These are phyloP conservation scores for Stenocarpella maydis DNA, from an alignment of 2,329 filamentous ascomycete species.

Conservation along the genomic window DNA sequence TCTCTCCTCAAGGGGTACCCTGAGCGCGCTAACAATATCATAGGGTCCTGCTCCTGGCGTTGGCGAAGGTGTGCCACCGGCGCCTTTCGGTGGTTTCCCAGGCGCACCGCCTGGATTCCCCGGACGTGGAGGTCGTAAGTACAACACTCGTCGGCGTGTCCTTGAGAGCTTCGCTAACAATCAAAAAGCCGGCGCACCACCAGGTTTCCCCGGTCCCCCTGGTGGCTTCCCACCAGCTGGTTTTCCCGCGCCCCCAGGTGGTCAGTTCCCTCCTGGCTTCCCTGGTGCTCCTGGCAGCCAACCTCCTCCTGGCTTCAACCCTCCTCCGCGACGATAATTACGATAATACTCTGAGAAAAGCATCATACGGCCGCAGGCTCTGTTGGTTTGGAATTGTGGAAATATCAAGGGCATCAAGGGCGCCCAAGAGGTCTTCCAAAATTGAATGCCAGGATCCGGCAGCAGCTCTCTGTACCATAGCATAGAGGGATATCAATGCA, in stretches of 20 bases:
- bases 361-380: constrained; percentile 6
- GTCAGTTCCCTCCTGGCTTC: constrained; percentile 54
- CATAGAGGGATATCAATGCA: constrained; percentile 33
- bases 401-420: constrained; percentile 28
- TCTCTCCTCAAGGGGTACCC: neutral
- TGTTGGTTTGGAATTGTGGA: constrained; percentile 26
- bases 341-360: constrained; percentile 24
- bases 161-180: constrained; percentile 47
- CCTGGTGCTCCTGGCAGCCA: constrained; percentile 54
- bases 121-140: constrained; percentile 65
- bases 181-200: constrained; percentile 55
- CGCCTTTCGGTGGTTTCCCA: constrained; percentile 60
- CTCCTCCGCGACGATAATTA: constrained; percentile 68
- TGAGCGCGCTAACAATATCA: constrained; percentile 37
- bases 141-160: constrained; percentile 29
- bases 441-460: constrained; percentile 23
- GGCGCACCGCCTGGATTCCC: constrained; percentile 60
- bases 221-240: constrained; percentile 57
- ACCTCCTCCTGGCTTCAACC: constrained; percentile 78
- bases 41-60: constrained; percentile 86
- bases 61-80: constrained; percentile 74
- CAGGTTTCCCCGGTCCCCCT: constrained; percentile 53
- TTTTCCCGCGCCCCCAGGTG: constrained; percentile 51
- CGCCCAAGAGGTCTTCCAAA: constrained; percentile 32
- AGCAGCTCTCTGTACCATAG: constrained; percentile 33